Percentiles rank a stretch among this genome's conserved stretches.
Conservation (phyloP, 2,329 filamentous ascomycete genomes). For the Emergomyces orientalis region DNA sequence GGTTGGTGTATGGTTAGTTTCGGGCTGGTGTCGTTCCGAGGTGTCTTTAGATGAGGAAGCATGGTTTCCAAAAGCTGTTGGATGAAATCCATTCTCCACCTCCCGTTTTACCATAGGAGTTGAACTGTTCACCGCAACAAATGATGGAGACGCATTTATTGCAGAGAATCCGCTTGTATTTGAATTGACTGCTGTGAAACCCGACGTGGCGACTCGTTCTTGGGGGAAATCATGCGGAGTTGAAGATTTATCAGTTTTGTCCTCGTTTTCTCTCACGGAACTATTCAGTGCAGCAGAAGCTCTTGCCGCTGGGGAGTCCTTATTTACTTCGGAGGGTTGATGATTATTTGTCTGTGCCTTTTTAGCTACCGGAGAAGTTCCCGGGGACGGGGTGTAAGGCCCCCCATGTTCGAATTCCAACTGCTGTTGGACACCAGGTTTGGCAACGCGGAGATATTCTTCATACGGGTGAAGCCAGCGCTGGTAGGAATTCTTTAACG, state of each 20-base stretch:
- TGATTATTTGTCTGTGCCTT: slow-evolving; percentile 29
- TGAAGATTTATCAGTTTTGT: slow-evolving; percentile 26
- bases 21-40: slow-evolving; percentile 53
- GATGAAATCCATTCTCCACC: slow-evolving; percentile 48
- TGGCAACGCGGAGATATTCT: slow-evolving; percentile 81
- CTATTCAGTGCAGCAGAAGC: slow-evolving; percentile 50
- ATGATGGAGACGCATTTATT: slow-evolving; percentile 45
- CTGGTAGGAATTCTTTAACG: slow-evolving; percentile 95
- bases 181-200: slow-evolving; percentile 67
- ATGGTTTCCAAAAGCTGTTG: slow-evolving; percentile 55
- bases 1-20: slow-evolving; percentile 43
- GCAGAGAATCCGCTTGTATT: slow-evolving; percentile 47
- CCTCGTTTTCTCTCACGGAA: slow-evolving; percentile 38
- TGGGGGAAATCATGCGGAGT: slow-evolving; percentile 31
- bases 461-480: slow-evolving; percentile 96
- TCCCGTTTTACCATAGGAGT: slow-evolving; percentile 40
- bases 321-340: slow-evolving; percentile 43
- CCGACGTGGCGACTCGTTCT: slow-evolving; percentile 33
- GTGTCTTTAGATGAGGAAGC: slow-evolving; percentile 55
- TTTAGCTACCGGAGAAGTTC: slow-evolving; percentile 62
- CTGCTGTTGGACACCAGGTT: slow-evolving; percentile 93
- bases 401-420: slow-evolving; percentile 88
- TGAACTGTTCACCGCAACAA: slow-evolving; percentile 34
- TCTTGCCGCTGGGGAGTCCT: slow-evolving; percentile 58
- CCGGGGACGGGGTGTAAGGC: slow-evolving; percentile 69